phyloP scores from a whole-genome alignment of 805 yeast species.

The Brettanomyces sp. region DNA sequence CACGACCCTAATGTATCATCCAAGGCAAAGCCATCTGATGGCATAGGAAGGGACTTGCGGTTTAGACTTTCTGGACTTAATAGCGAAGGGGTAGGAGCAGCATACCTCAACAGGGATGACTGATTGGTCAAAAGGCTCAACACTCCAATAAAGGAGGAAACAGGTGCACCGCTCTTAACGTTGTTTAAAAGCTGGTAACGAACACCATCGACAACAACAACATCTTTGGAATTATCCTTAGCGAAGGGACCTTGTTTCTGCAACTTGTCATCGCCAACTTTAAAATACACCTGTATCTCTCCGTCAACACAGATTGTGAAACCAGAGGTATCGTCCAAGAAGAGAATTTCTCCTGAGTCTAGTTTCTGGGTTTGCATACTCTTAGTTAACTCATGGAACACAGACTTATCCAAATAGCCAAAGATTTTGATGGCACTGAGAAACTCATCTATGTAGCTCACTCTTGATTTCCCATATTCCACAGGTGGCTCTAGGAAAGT shows the following conservation, averaged over 20 bases:
- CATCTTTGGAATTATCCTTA: slow-evolving; percentile 28
- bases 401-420: slow-evolving; percentile 85
- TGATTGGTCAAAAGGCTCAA: slow-evolving; percentile 49
- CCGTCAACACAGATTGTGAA: slow-evolving; percentile 94
- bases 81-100: slow-evolving; percentile 2
- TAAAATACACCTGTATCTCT: slow-evolving; percentile 65
- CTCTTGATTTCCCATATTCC: slow-evolving; percentile 30
- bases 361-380: slow-evolving; percentile 84
- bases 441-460: slow-evolving; percentile 79
- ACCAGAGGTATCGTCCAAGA: slow-evolving; percentile 60
- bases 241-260: slow-evolving; percentile 14
- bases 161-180: slow-evolving; percentile 74
- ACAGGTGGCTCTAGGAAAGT: slow-evolving; percentile 31
- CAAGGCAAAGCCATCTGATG: background rate
- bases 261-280: slow-evolving; percentile 27
- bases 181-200: slow-evolving; percentile 70
- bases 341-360: slow-evolving; percentile 65
- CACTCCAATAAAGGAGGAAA: slow-evolving; percentile 75
- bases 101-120: background rate
- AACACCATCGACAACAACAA: slow-evolving; percentile 42
- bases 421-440: slow-evolving; percentile 85
- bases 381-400: slow-evolving; percentile 86
- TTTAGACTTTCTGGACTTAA: background rate
- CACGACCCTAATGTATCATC: background rate
- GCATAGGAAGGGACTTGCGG: background rate